Evolutionary conservation across 768 basidiomycete species (phyloP).

Genomic region (Russula compacta): DNA sequence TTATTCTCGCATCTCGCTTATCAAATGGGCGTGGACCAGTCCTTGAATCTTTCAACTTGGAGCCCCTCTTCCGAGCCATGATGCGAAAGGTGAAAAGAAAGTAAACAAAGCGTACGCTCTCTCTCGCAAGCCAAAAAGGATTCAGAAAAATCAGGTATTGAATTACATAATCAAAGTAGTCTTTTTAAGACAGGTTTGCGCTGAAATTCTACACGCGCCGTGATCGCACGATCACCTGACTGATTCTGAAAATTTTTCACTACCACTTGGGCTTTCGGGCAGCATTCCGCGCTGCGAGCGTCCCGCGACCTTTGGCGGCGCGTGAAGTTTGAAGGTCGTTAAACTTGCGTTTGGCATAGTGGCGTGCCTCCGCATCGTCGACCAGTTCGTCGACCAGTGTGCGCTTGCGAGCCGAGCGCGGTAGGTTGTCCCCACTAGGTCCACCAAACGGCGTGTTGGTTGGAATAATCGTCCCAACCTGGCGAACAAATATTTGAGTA

Average conservation of each 20-base stretch:
- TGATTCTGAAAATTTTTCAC: neutral
- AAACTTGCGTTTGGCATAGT: conserved; percentile 91
- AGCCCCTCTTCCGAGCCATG: conserved; percentile 13
- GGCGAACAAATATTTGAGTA: conserved; percentile 11
- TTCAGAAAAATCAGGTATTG: neutral
- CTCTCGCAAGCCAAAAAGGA: neutral
- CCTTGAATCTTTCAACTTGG: conserved; percentile 2
- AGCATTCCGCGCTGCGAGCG: conserved; percentile 55
- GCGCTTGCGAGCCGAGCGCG: conserved; percentile 61
- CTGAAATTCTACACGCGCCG: no score
- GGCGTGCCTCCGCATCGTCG: conserved; percentile 76
- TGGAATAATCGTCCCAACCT: conserved; percentile 77
- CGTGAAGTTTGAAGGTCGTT: conserved; percentile 62
- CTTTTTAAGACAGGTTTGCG: neutral
- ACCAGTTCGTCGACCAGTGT: conserved; percentile 84
- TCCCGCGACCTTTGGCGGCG: conserved; percentile 61
- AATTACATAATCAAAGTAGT: conserved; percentile 5
- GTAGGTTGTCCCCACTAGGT: conserved; percentile 60
- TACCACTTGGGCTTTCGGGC: conserved; percentile 63
- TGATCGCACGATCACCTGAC: neutral
- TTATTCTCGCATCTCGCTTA: conserved; percentile 43
- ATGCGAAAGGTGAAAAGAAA: neutral
- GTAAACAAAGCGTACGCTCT: no score
- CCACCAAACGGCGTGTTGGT: conserved; percentile 65
- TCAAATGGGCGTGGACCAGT: conserved; percentile 40